A percentile compares a stretch with the other conserved stretches of the same genome.
Conservation (phyloP, 2,329 filamentous ascomycete species). For the Paracoccidioides lutzii region DNA sequence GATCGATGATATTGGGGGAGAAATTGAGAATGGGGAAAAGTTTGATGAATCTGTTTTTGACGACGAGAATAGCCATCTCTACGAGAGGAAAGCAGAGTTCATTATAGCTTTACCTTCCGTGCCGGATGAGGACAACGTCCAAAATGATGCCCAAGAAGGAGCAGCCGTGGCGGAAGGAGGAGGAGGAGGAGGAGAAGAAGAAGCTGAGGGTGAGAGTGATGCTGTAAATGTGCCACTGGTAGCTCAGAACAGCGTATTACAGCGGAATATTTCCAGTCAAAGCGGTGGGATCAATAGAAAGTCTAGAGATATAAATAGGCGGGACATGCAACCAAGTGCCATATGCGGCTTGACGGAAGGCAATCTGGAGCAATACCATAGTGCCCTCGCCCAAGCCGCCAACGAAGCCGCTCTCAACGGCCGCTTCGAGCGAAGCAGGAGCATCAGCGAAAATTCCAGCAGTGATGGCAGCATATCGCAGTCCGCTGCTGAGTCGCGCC, state of each 20-base stretch:
- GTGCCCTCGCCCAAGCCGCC: slow-evolving; percentile 69
- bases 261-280: neutral
- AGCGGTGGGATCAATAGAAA: neutral
- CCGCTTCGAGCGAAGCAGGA: slow-evolving; percentile 54
- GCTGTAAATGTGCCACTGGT: neutral
- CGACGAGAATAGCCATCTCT: slow-evolving; percentile 33
- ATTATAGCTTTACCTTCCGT: neutral
- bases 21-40: slow-evolving; percentile 18
- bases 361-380: slow-evolving; percentile 62
- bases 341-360: slow-evolving; percentile 7
- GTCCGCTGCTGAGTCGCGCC: slow-evolving; percentile 26
- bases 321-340: slow-evolving; percentile 6
- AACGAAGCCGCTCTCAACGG: slow-evolving; percentile 63
- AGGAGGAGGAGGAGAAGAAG: neutral
- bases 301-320: neutral
- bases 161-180: neutral
- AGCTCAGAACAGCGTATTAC: neutral
- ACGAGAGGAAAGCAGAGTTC: slow-evolving; percentile 23
- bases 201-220: neutral
- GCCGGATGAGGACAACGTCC: neutral
- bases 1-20: slow-evolving; percentile 28
- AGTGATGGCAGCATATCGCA: slow-evolving; percentile 24
- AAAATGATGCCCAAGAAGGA: too few relatives aligned
- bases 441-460: slow-evolving; percentile 28
- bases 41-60: slow-evolving; percentile 40